Evolutionary conservation across 1,139 yeast genomes (phyloP), one percentile per base, ranked within the genome.

Genomic region (Martiniozyma asiatica): DNA sequence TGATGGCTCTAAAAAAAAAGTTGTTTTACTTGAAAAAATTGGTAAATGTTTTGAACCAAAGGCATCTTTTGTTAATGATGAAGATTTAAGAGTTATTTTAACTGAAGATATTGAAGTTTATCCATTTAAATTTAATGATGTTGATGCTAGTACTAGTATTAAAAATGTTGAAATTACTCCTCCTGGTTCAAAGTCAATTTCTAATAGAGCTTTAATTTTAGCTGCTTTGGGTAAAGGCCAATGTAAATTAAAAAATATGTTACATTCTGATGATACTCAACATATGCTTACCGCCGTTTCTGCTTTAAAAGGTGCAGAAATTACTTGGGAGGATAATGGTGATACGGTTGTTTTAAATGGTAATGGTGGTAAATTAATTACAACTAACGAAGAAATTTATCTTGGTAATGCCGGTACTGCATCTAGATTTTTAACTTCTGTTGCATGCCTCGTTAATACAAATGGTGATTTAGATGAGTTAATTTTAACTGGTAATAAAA

Each of bases 321-420:
- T 89, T 27, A 55, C 76, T 2, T 67, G 80, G 50, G 92, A 84
- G 51, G 87, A 81, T 40, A 85, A 84, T 45, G 95, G 95, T 40
- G 87, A 79, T 47, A 79, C 93, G 14, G 68, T 89, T 33, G 85
- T 87, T 20, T 70, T 89, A 22, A 67, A 68, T 32, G 98, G 98
- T 31, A 79, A 78, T 41, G 95, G 95, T 33, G 97, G 97, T 29
- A 56, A 66, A 21, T 58, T 82, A 38, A 46, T 64, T 27, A 70
- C 81, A 3, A 70, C 80, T 24, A 63, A 65, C 15, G 61, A 63
- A 23, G 80, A 74, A 41, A 63, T 92, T 34, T 89, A 84, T 55
- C 67, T 89, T 38, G 98, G 98, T 35, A 89, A 89, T 51, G 98
- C 99, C 1, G 99, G 99, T 43, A 89, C 99, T 27, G 97, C 98